Conservation (phyloP, 129 eudicot species). For the Helichrysum umbraculigerum region DNA sequence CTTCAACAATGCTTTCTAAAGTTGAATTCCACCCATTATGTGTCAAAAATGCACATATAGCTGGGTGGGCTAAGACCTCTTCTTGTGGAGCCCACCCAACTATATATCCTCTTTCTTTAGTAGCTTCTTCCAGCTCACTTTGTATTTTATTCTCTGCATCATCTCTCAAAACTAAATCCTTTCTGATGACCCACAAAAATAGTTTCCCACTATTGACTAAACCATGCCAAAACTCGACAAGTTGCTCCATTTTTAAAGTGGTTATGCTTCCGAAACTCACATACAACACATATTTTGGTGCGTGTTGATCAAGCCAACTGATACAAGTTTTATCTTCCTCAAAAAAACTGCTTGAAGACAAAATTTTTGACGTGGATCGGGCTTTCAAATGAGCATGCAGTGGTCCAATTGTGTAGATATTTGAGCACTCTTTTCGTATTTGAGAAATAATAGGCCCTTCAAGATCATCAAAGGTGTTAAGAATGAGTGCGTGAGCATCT, state of each 20-base stretch:
- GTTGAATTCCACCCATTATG: conserved; percentile 58
- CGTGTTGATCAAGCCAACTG: conserved; percentile 52
- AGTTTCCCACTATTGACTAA: conserved; percentile 43
- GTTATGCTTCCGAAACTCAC: conserved; percentile 46
- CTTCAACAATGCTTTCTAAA: conserved; percentile 38
- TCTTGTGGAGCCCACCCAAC: conserved; percentile 56
- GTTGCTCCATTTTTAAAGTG: conserved; percentile 39
- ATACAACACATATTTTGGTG: conserved; percentile 49
- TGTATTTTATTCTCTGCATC: conserved; percentile 19
- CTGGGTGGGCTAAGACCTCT: conserved; percentile 38
- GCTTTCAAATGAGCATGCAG: conserved; percentile 52
- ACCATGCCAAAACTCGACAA: conserved; percentile 58
- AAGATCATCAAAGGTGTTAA: conserved; percentile 66
- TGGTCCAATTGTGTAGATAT: conserved; percentile 64
- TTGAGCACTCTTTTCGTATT: conserved; percentile 41
- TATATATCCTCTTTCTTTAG: conserved; percentile 35
- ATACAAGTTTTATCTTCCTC: conserved; percentile 54
- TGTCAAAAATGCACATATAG: conserved; percentile 48
- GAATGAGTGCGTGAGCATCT: conserved; percentile 42
- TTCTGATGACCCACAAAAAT: conserved; percentile 56
- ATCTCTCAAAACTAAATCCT: conserved; percentile 24
- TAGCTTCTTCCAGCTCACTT: conserved; percentile 14
- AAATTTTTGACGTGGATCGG: conserved; percentile 19
- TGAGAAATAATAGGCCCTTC: conserved; percentile 51
- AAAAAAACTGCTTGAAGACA: conserved; percentile 49